phyloP scores from a whole-genome alignment of 83 land plant species.

The Picea abies region DNA sequence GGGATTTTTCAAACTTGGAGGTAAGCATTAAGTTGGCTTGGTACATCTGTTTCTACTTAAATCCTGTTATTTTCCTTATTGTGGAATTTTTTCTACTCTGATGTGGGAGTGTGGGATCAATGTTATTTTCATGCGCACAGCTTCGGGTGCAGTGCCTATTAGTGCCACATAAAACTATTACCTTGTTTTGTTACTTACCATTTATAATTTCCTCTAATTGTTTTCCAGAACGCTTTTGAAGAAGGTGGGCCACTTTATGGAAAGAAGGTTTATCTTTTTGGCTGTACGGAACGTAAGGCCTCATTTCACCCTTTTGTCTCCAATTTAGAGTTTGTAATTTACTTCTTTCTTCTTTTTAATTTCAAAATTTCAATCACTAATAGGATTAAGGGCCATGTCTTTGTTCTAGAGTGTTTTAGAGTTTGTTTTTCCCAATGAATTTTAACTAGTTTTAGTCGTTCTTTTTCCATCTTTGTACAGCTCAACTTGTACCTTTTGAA shows the following conservation, averaged over 20 bases:
- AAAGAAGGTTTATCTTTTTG: conserved; percentile 89
- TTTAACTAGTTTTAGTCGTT: background rate
- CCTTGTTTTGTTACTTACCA: background rate
- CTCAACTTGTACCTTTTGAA: conserved; percentile 54
- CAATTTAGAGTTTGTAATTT: background rate
- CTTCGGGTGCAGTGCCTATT: background rate
- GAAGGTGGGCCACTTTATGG: conserved; percentile 64
- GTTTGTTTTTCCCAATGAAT: background rate
- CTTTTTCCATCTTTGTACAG: conserved; percentile 35
- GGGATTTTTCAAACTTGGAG: conserved; percentile 93
- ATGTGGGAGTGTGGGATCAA: background rate
- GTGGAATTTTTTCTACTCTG: background rate
- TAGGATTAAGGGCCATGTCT: background rate
- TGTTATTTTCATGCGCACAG: background rate
- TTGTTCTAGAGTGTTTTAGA: background rate
- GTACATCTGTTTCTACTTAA: conserved; percentile 5
- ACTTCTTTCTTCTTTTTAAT: background rate
- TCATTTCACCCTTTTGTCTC: conserved; percentile 4
- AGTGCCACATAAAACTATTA: background rate
- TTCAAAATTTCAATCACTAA: background rate
- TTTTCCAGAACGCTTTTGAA: conserved; percentile 68
- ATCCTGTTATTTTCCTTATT: background rate
- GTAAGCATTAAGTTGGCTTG: conserved; percentile 28
- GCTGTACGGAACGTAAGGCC: conserved; percentile 92
- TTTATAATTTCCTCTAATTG: background rate